Conservation (phyloP, 768 basidiomycete species). For the Kwoniella shandongensis region DNA sequence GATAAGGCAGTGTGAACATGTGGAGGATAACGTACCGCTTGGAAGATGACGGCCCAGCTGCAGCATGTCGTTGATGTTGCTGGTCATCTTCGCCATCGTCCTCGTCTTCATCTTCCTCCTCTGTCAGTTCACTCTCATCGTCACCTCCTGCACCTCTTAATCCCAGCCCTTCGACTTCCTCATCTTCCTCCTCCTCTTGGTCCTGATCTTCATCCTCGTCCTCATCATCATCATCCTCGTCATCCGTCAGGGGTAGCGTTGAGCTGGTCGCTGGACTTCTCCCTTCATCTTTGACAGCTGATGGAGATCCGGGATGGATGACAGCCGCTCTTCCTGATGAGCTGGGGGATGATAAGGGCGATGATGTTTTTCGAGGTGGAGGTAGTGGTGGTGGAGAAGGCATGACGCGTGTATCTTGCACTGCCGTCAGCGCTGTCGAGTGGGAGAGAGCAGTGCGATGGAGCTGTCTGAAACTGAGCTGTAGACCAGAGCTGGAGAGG, state of each 20-base stretch:
- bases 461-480: too few species aligned
- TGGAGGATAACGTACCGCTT: constrained; percentile 3
- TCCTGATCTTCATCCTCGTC: constrained; percentile 7
- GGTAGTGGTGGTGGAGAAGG: neutral
- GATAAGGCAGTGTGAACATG: too few species aligned
- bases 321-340: neutral
- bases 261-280: constrained; percentile 10
- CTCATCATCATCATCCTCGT: constrained; percentile 25
- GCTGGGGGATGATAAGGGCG: constrained; percentile 14
- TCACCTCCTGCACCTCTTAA: constrained; percentile 18
- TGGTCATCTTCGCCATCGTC: constrained; percentile 9
- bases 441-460: too few species aligned
- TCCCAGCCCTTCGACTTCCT: constrained; percentile 14
- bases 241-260: constrained; percentile 23
- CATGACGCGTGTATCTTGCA: neutral
- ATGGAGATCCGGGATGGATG: neutral
- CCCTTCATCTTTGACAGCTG: neutral
- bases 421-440: too few species aligned
- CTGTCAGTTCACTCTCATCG: constrained; percentile 27
- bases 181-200: constrained; percentile 23
- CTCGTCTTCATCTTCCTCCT: constrained; percentile 20
- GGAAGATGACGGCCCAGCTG: neutral
- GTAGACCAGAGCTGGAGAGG: too few species aligned
- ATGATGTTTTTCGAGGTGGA: constrained; percentile 15
- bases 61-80: neutral